These are phyloP conservation scores for Entomophthora muscae DNA, from an alignment of 371 early-diverging fungal genomes.

Conservation along the genomic window DNA sequence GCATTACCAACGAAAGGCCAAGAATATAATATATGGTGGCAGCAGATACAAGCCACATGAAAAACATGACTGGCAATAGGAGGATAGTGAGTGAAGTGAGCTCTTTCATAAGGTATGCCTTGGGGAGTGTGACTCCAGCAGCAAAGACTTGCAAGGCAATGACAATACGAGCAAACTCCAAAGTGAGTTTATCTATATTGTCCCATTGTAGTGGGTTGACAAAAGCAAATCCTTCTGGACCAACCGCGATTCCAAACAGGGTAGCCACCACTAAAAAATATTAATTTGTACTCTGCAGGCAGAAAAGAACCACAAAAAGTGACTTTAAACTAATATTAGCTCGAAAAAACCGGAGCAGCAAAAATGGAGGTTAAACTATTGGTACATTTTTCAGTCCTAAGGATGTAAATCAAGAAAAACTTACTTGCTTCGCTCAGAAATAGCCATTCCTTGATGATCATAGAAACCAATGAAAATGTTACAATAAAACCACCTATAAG, in stretches of 20 bases:
- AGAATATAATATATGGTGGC: constrained; percentile 41
- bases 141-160: constrained; percentile 61
- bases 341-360: too few relatives aligned
- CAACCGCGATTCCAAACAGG: constrained; percentile 71
- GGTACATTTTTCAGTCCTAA: neutral
- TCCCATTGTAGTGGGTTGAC: constrained; percentile 35
- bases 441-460: constrained; percentile 76
- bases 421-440: constrained; percentile 80
- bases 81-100: constrained; percentile 51
- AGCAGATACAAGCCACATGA: constrained; percentile 76
- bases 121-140: constrained; percentile 63
- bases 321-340: too few relatives aligned
- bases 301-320: too few relatives aligned
- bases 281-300: too few relatives aligned
- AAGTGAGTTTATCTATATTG: constrained; percentile 26
- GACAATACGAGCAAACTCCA: constrained; percentile 53
- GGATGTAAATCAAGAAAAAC: constrained; percentile 8
- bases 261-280: constrained; percentile 68
- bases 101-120: constrained; percentile 40
- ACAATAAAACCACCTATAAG: constrained; percentile 58
- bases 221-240: constrained; percentile 43
- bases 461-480: constrained; percentile 71
- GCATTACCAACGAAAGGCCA: constrained; percentile 13
- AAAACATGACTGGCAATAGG: constrained; percentile 64
- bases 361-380: too few relatives aligned